Evolutionary conservation across 1,139 yeast genomes (phyloP), one percentile per base, ranked within the genome.

Genomic region (Magnusiomyces tetraspermus): DNA sequence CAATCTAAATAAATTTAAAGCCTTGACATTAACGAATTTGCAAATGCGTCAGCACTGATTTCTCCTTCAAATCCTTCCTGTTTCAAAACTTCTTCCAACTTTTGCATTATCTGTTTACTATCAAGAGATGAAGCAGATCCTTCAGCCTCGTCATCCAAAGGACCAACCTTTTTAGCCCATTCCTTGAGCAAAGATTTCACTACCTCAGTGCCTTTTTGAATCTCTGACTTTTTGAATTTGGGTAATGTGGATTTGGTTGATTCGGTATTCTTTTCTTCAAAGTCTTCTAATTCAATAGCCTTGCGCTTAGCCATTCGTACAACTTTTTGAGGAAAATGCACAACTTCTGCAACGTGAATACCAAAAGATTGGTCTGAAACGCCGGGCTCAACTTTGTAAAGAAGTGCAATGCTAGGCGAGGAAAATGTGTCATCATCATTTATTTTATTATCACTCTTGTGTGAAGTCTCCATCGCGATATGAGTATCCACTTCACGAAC

Each of bases 331-430:
- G 98, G 98, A 67, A 92, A 92, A 59, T 86, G 83, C 37, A 92
- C 97, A 48, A 90, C 80, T 68, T 92, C 97, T 0, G 98, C 97
- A 43, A 92, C 98, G 66, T 92, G 96, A 49, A 92, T 89, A 69
- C 98, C 98, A 70, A 92, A 92, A 0, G 97, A 89, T 66, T 89
- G 95, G 65, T 89, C 96, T 2, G 95, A 82, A 52, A 89, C 79
- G 15, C 98, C 98, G 1, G 87, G 86, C 60, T 87, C 96, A 17
- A 92, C 97, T 63, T 84, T 86, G 69, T 90, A 92, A 62, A 92
- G 73, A 58, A 92, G 74, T 0, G 97, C 89, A 58, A 92, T 88
- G 61, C 96, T 57, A 82, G 53, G 24, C 30, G 44, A 23, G 21
- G 45, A 11, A 28, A 28, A 28, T 11, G 17, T 13, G 19, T 42